Base-by-base conservation (phyloP, 2,329 filamentous ascomycete species). In the Colletotrichum magnum region DNA sequence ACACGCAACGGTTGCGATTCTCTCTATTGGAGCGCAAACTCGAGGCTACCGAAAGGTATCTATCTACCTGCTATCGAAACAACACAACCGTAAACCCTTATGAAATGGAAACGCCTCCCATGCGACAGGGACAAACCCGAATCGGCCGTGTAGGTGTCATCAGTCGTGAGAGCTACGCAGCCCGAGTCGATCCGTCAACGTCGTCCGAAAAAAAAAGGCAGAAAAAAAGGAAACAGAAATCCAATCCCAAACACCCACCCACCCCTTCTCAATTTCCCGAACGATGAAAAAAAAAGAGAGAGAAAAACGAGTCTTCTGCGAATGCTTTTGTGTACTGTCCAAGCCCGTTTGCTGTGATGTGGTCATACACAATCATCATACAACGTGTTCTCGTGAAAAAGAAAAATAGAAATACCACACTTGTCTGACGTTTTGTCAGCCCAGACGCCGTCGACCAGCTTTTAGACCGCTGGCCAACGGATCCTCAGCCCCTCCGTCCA, bases 401-500 rank as follows among this genome's bases (percentile, higher is more conserved):
- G 28, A 36, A 36, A 36, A 36, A 36, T 57, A 52, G 54, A 32
- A 61, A 64, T 67, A 51, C 28, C 43, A 43, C 13, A 16, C 48
- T 57, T 41, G 45, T 36, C 12, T 21, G 13, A 28, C 45, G 16
- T 18, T 54, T 13, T 39, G 18, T 53, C 54, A 32, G 41, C 24
- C 58, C 39, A 13, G 39, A 12, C 13, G 52, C 28, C n/a, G 32
- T 18, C 45, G 48, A 12, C n/a, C 18, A 3, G 32, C 32, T 13
- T 6, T 75, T 68, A 82, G 18, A 82, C 72, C 4, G 82, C 83
- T 3, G 86, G 86, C 92, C 92, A 95, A 64, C 92, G 86, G 63
- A 89, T 87, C 72, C 91, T 90, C 74, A 98, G 83, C 2, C 94
- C 94, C 68, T 97, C 93, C 3, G 92, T 90, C 96, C 96, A 99